Percentiles rank a stretch among this genome's conserved stretches.
Conservation (phyloP, 768 basidiomycete species). For the Russula foetens region DNA sequence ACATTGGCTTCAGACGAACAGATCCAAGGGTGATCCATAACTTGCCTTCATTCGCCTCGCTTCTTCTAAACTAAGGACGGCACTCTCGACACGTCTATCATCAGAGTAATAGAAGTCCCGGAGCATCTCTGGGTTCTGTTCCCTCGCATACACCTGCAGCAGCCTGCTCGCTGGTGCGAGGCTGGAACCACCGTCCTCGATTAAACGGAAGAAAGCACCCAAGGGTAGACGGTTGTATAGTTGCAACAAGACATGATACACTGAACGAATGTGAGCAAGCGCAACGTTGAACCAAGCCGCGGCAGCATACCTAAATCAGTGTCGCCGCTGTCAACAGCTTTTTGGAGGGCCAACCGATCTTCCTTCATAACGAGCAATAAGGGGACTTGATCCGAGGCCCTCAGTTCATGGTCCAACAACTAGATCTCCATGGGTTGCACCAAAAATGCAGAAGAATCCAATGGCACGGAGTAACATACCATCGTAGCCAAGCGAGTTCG, state of each 20-base stretch:
- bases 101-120: constrained; percentile 98
- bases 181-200: constrained; percentile 80
- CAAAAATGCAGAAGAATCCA: not conserved
- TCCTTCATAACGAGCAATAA: constrained; percentile 93
- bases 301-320: constrained; percentile 72
- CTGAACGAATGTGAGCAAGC: constrained; percentile 32
- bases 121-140: constrained; percentile 86
- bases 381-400: constrained; percentile 88
- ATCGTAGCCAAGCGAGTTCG: constrained; percentile 74
- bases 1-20: not conserved
- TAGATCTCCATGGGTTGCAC: constrained; percentile 24
- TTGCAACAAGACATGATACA: constrained; percentile 89
- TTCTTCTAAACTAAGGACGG: constrained; percentile 81
- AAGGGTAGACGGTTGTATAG: constrained; percentile 75
- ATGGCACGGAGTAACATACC: constrained; percentile 34
- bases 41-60: constrained; percentile 57
- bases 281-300: not conserved
- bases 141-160: constrained; percentile 83
- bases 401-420: constrained; percentile 87
- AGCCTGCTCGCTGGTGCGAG: constrained; percentile 70
- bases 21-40: not conserved
- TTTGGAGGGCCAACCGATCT: constrained; percentile 76
- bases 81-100: constrained; percentile 89
- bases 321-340: constrained; percentile 92
- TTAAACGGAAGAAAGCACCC: constrained; percentile 88